Conservation (phyloP, 139 green algal species). For the Deuterostichococcus epilithicus region DNA sequence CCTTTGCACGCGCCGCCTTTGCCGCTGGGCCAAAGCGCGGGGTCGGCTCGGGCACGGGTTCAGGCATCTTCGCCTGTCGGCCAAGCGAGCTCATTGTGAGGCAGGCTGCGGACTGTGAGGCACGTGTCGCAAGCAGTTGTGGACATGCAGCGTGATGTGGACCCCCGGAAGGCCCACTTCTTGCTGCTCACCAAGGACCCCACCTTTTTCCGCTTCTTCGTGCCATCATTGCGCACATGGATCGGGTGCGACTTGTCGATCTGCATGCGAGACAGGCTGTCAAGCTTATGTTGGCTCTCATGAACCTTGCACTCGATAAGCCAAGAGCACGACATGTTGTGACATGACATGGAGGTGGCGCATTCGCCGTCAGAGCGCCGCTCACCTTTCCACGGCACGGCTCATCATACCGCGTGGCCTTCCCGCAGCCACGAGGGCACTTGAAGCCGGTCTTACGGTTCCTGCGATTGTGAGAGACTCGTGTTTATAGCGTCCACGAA, state of each 20-base stretch:
- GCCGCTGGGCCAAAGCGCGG: constrained; percentile 7
- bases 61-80: constrained; percentile 1
- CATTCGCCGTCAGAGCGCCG: neutral
- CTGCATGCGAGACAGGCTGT: constrained; percentile 35
- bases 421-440: constrained; percentile 79
- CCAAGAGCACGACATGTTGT: neutral
- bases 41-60: neutral
- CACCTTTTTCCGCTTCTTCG: constrained; percentile 67
- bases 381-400: constrained; percentile 75
- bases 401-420: constrained; percentile 47
- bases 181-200: neutral
- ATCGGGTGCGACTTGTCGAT: constrained; percentile 82
- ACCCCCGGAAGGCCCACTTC: too few relatives aligned
- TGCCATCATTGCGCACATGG: constrained; percentile 64
- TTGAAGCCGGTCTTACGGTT: constrained; percentile 90
- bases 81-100: too few relatives aligned
- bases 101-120: too few relatives aligned
- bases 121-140: too few relatives aligned
- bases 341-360: neutral
- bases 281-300: neutral
- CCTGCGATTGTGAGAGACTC: constrained; percentile 21
- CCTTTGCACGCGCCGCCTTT: constrained; percentile 17
- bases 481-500: neutral
- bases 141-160: too few relatives aligned
- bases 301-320: neutral